Evolutionary conservation across 169 alveolate genomes (phyloP).

Genomic region (Plasmodium berghei): DNA sequence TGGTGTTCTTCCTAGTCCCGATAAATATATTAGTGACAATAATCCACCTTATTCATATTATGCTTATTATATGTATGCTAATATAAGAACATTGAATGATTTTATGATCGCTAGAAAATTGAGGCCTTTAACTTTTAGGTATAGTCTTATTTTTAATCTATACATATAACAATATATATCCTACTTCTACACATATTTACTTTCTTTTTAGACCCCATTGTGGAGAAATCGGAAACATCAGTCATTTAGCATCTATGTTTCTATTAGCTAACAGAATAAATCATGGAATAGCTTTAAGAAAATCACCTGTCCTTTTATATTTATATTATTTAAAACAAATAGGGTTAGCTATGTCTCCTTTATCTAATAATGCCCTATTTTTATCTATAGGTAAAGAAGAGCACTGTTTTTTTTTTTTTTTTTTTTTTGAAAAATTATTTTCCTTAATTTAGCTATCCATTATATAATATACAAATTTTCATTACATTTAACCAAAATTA

Average conservation of each 20-base stretch:
- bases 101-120: slow-evolving; percentile 88
- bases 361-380: slow-evolving; percentile 92
- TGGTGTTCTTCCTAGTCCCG: slow-evolving; percentile 87
- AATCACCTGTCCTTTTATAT: slow-evolving; percentile 90
- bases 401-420: background rate
- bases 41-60: slow-evolving; percentile 95
- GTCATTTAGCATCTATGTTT: slow-evolving; percentile 91
- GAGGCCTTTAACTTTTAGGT: slow-evolving; percentile 88
- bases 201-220: slow-evolving; percentile 92
- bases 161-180: no score
- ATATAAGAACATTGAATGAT: slow-evolving; percentile 88
- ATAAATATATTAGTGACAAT: slow-evolving; percentile 83
- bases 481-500: background rate
- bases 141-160: background rate
- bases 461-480: background rate
- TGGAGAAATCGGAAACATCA: slow-evolving; percentile 94
- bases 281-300: slow-evolving; percentile 91
- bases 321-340: slow-evolving; percentile 92
- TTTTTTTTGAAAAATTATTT: background rate
- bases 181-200: background rate
- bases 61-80: slow-evolving; percentile 93
- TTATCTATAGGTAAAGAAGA: slow-evolving; percentile 48
- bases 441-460: background rate
- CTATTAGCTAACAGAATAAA: slow-evolving; percentile 91
- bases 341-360: slow-evolving; percentile 95